Evolutionary conservation across 192 early-diverging fungal genomes (phyloP).

Genomic region (Chytriomyces sp.): DNA sequence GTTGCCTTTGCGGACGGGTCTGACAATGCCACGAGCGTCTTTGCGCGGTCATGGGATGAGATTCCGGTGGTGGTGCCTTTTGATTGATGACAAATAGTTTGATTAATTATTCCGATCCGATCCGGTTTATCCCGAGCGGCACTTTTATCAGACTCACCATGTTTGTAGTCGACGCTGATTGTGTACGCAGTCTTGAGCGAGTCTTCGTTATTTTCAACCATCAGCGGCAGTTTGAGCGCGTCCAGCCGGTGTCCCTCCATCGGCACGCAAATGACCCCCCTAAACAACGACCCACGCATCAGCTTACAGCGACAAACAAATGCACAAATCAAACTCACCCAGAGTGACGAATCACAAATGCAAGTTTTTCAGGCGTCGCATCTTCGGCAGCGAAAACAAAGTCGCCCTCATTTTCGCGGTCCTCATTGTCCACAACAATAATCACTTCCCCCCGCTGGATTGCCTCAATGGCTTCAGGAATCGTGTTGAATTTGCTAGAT

Average conservation of each 20-base stretch:
- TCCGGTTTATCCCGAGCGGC: not conserved
- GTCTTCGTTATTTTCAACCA: conserved; percentile 91
- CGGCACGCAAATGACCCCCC: conserved; percentile 92
- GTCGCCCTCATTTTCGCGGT: conserved; percentile 99
- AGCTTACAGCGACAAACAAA: too few relatives aligned
- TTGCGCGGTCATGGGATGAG: conserved; percentile 86
- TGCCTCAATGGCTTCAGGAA: conserved; percentile 69
- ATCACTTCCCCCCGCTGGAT: conserved; percentile 82
- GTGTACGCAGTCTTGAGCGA: conserved; percentile 94
- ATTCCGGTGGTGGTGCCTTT: conserved; percentile 92
- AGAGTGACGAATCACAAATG: conserved; percentile 94
- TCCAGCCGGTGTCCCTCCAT: conserved; percentile 79
- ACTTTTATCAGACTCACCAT: conserved; percentile 33
- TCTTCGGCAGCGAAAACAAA: conserved; percentile 96
- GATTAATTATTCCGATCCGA: not conserved
- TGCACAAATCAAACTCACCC: too few relatives aligned
- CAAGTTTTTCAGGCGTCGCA: conserved; percentile 87
- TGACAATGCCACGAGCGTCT: conserved; percentile 79
- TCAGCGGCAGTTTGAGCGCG: conserved; percentile 85
- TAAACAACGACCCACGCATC: conserved; percentile 31
- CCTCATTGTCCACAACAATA: conserved; percentile 95
- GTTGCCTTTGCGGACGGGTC: conserved; percentile 62
- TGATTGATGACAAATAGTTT: not conserved
- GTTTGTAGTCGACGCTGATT: conserved; percentile 82
- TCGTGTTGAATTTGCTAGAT: conserved; percentile 63